Evolutionary conservation across 352 stramenopile genomes (phyloP), one percentile per base, ranked within the genome.

Genomic region (Thraustotheca clavata): DNA sequence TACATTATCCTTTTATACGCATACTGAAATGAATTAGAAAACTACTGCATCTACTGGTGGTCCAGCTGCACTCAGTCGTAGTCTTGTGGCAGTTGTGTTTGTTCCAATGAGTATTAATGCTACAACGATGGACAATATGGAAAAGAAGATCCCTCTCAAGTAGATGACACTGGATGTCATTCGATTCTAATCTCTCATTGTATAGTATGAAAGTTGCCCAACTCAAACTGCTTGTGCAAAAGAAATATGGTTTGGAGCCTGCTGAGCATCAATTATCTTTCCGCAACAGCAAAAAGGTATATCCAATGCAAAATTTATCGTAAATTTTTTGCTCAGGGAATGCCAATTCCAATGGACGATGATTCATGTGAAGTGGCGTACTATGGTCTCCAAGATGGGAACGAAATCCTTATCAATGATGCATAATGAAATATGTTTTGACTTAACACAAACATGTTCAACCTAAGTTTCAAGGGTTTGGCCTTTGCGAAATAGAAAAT

Each of bases 401-500:
- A 74, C 16, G 79, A 91, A 60, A 74, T 91, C 18, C 47, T 90
- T 16, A 69, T 90, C 14, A 90, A 90, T 41, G 75, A 86, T 26
- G 24, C 27, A 18, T 71, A 27, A 29, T 61, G 31, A 60, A 57
- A 34, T 24, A 26, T 55, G 2, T 11, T 2, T 34, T 11, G 24
- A 41, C 49, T 31, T 38, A 34, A 41, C 24, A 16, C 59, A 9
- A 52, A 14, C 16, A 43, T 18, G 38, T 20, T 43, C 38, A 18
- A 31, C 20, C 38, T 65, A 65, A 8, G 20, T 32, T 5, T 36
- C 33, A 20, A 54, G 48, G 7, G 55, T 24, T 29, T 67, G 59
- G 39, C 61, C 82, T 61, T 91, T 92, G 36, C 79, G 74, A 71
- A 94, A 93, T 29, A 95, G 76, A 50, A 89, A 94, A 60, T 94